A percentile compares a stretch with the other conserved stretches of the same genome.
Conservation (phyloP, 2,329 filamentous ascomycete genomes). For the Pseudogymnoascus sp. region DNA sequence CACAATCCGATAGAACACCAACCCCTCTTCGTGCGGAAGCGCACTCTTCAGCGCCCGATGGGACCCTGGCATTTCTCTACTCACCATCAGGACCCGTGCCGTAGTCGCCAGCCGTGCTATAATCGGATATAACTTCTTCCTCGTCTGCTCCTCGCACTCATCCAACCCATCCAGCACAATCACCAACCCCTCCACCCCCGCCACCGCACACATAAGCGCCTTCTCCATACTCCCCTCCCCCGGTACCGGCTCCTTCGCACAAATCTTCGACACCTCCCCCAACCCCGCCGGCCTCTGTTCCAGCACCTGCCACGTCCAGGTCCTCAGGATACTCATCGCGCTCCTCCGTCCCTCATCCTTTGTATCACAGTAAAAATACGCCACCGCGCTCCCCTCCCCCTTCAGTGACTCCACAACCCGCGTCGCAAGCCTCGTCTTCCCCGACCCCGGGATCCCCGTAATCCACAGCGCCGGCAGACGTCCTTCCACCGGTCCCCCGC, state of each 20-base stretch:
- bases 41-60: not conserved
- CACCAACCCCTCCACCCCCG: not conserved
- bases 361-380: not conserved
- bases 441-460: not conserved
- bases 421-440: not conserved
- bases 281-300: not conserved
- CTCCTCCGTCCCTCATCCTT: not conserved
- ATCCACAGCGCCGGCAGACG: not conserved
- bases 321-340: not conserved
- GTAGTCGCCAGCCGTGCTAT: not conserved
- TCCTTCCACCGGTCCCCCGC: not conserved
- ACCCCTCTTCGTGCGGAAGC: not conserved
- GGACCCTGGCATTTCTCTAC: not conserved
- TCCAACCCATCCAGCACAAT: not conserved
- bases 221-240: not conserved
- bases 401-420: not conserved
- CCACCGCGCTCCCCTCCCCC: not conserved
- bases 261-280: not conserved
- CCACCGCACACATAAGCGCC: not conserved
- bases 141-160: not conserved
- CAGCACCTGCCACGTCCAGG: not conserved
- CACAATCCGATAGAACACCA: constrained; percentile 1
- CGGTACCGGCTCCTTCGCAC: not conserved
- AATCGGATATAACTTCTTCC: not conserved
- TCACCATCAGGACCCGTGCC: not conserved